Evolutionary conservation across 2,329 filamentous ascomycete species (phyloP).

Genomic region (Fusarium pseudonygamai): DNA sequence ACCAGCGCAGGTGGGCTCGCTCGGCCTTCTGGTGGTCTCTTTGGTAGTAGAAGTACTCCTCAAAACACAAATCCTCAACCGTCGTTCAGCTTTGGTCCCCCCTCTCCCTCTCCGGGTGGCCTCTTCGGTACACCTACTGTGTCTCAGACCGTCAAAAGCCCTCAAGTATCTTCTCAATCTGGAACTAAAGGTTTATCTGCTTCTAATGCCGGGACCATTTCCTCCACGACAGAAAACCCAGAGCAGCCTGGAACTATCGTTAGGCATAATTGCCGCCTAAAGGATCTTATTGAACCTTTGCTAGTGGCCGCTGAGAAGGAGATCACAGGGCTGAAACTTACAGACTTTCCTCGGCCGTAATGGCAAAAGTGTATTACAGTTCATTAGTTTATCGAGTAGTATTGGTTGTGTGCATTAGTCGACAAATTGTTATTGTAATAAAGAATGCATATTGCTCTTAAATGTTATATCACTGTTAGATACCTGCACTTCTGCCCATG

Average conservation of each 20-base stretch:
- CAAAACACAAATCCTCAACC: neutral
- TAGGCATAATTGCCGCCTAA: neutral
- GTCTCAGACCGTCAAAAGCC: neutral
- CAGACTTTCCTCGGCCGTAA: neutral
- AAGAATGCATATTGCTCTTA: too few relatives aligned
- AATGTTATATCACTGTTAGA: too few relatives aligned
- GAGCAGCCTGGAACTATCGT: neutral
- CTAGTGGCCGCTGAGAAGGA: neutral
- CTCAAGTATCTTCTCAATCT: neutral
- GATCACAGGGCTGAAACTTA: neutral
- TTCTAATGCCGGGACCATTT: neutral
- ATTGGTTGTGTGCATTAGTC: too few relatives aligned
- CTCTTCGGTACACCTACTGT: neutral
- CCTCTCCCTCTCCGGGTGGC: neutral
- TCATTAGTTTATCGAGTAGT: too few relatives aligned
- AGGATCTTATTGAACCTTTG: neutral
- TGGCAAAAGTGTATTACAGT: too few relatives aligned
- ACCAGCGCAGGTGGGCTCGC: rapidly evolving
- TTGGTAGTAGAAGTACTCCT: neutral
- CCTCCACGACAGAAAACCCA: neutral
- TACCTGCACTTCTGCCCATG: too few relatives aligned
- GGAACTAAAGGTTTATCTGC: neutral
- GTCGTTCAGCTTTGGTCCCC: neutral
- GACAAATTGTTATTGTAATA: too few relatives aligned
- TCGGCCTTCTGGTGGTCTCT: rapidly evolving